phyloP scores from a whole-genome alignment of 108 stramenopile species.

The Bacterosira constricta region DNA sequence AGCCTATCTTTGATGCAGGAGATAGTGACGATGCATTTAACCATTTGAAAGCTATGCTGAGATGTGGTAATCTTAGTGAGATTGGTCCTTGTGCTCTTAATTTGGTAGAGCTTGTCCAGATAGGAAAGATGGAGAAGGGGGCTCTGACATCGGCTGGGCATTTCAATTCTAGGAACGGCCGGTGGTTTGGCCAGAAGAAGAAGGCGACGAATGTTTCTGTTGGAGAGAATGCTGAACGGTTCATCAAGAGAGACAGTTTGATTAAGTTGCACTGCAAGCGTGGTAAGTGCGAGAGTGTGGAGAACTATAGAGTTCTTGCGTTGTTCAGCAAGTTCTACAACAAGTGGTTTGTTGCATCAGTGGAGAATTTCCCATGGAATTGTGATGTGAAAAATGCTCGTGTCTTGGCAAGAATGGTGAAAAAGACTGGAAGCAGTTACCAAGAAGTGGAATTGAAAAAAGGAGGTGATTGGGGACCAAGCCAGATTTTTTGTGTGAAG shows the following conservation, averaged over 20 bases:
- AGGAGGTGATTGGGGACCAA: too few relatives aligned
- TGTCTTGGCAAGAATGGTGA: conserved; percentile 20
- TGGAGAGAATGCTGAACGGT: neutral
- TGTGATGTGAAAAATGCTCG: neutral
- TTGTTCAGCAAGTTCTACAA: conserved; percentile 33
- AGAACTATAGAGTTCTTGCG: conserved; percentile 27
- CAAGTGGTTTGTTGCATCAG: conserved; percentile 23
- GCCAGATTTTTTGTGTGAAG: too few relatives aligned
- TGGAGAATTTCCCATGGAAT: neutral
- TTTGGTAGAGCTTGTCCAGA: conserved; percentile 16
- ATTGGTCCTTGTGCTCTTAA: neutral
- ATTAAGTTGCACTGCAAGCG: neutral
- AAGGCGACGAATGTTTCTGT: neutral
- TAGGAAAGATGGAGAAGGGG: conserved; percentile 3
- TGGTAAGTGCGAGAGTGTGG: neutral
- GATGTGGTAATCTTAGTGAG: neutral
- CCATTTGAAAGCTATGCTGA: neutral
- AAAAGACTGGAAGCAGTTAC: too few relatives aligned
- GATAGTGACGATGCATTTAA: too few relatives aligned
- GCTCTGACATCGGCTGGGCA: too few relatives aligned
- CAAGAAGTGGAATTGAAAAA: too few relatives aligned
- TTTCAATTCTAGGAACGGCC: neutral
- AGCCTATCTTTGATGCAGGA: too few relatives aligned
- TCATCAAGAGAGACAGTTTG: conserved; percentile 10
- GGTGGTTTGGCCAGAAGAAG: neutral